Evolutionary conservation across 176 grass and related monocot genomes (phyloP), one percentile per base, ranked within the genome.

Genomic region (Lolium perenne): DNA sequence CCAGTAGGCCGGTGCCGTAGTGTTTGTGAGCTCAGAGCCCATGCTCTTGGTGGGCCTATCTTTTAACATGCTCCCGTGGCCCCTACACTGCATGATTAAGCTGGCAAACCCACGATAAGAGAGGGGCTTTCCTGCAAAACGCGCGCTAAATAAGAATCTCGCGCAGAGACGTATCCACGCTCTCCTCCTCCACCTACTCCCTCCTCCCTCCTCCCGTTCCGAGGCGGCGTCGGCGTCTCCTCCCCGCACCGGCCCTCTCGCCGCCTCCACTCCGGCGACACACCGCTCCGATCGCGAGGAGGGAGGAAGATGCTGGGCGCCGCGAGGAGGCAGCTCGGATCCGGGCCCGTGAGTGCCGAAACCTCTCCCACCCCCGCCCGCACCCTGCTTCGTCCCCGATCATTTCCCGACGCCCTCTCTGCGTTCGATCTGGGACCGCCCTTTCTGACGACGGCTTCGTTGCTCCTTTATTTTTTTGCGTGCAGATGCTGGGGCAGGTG

Each of bases 241-340:
- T 78, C 82, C 81, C 23, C 11, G 0, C 77, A 54, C 74, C 65
- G 26, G 57, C 47, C 55, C 83, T 43, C 21, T 63, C 73, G 47
- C 92, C 51, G 46, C 58, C 74, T 18, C 86, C 38, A 0, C 4
- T 8, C 54, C 64, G 54, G 51, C 65, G 53, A 47, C 67, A 58
- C 77, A 29, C 10, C 61, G 56, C 62, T 22, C 63, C 63, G 49
- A 72, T 84, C 83, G n/a, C 87, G 20, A 35, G 62, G 62, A 7
- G 40, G 56, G 55, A 60, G 4, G 81, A 95, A 57, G 85, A 95
- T 98, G 93, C 91, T 95, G 90, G 89, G 89, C 64, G 87, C 91
- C 76, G 93, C 77, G 86, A 90, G 91, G 85, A 93, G 88, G 80
- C 94, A 83, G 89, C 88, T 95, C 90, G 95, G 93, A 93, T 92